These are phyloP conservation scores for Tephrocybe sp. DNA, from an alignment of 768 basidiomycete genomes.

Conservation along the genomic window DNA sequence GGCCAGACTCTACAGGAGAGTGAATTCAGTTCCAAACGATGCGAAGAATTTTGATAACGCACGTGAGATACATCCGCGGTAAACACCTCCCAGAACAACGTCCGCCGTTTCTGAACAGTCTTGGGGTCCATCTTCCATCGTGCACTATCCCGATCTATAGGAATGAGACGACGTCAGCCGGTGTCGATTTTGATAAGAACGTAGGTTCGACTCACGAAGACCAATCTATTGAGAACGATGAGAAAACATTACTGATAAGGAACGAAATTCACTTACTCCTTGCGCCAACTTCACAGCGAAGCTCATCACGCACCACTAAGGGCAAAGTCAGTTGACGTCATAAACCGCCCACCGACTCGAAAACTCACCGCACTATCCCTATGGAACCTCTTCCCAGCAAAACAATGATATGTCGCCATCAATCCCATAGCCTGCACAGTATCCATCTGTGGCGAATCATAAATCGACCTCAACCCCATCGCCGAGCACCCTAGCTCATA, in stretches of 20 bases:
- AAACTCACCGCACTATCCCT: slow-evolving; percentile 38
- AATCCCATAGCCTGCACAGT: slow-evolving; percentile 60
- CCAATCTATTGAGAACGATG: slow-evolving; percentile 28
- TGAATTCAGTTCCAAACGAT: neutral
- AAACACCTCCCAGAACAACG: slow-evolving; percentile 39
- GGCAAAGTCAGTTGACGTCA: slow-evolving; percentile 21
- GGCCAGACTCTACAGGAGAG: slow-evolving; percentile 42
- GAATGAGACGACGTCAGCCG: neutral
- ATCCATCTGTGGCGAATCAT: slow-evolving; percentile 51
- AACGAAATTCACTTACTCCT: slow-evolving; percentile 32
- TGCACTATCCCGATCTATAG: slow-evolving; percentile 37
- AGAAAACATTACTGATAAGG: neutral
- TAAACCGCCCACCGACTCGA: slow-evolving; percentile 15
- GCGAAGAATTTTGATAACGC: slow-evolving; percentile 15
- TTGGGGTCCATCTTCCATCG: slow-evolving; percentile 36
- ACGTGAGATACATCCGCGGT: slow-evolving; percentile 34
- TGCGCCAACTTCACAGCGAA: slow-evolving; percentile 60
- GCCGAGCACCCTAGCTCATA: slow-evolving; percentile 57
- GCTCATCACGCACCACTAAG: slow-evolving; percentile 49
- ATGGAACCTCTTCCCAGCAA: slow-evolving; percentile 51
- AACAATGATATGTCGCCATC: slow-evolving; percentile 53
- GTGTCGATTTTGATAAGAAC: neutral
- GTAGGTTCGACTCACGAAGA: slow-evolving; percentile 32
- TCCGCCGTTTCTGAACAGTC: slow-evolving; percentile 32
- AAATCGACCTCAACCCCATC: slow-evolving; percentile 47